These are phyloP conservation scores for Sporisorium scitamineum DNA, from an alignment of 1,284 basidiomycete genomes.

Conservation along the genomic window DNA sequence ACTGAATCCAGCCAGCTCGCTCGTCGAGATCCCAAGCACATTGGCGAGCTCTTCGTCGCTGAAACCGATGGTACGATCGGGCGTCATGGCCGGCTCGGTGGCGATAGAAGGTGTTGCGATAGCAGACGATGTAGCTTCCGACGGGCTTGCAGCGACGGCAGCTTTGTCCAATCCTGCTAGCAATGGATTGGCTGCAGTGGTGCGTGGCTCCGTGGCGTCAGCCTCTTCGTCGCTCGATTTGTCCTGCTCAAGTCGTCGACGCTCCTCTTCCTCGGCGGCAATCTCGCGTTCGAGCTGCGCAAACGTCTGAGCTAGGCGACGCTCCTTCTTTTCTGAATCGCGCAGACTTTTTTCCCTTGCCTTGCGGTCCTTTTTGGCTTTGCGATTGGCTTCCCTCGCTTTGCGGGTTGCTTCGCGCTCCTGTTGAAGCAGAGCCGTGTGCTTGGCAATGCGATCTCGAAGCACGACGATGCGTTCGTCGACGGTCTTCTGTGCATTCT, in stretches of 20 bases:
- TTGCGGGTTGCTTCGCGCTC: conserved; percentile 46
- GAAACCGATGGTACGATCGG: conserved; percentile 26
- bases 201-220: not conserved
- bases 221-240: conserved; percentile 27
- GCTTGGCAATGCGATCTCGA: conserved; percentile 40
- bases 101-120: conserved; percentile 20
- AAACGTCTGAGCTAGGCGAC: conserved; percentile 26
- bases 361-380: conserved; percentile 43
- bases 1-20: conserved; percentile 41
- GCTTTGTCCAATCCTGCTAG: not conserved
- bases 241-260: conserved; percentile 28
- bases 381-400: conserved; percentile 34
- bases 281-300: conserved; percentile 41
- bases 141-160: conserved; percentile 7
- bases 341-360: conserved; percentile 33
- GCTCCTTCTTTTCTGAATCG: conserved; percentile 40
- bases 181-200: not conserved
- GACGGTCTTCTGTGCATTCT: conserved; percentile 49
- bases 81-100: conserved; percentile 6
- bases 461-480: conserved; percentile 45
- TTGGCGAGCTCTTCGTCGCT: conserved; percentile 50
- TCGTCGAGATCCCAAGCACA: conserved; percentile 46
- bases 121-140: conserved; percentile 16
- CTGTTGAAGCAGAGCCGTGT: conserved; percentile 27
- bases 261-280: conserved; percentile 37